Evolutionary conservation across 176 grass and related monocot genomes (phyloP), one percentile per base, ranked within the genome.

Genomic region (Cenchrus americanus): DNA sequence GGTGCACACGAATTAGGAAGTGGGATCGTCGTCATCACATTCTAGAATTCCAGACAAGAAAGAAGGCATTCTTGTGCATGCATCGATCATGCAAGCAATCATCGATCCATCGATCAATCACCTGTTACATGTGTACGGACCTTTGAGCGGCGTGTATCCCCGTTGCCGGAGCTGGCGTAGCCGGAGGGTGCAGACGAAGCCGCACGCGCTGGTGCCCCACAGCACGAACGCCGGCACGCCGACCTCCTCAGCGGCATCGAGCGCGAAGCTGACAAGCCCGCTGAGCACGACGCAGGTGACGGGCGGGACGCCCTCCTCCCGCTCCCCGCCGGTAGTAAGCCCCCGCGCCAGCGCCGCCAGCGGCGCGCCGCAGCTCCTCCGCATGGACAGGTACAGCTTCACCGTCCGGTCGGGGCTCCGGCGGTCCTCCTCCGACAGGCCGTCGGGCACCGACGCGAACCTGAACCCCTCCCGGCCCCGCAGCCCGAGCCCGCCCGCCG

Each of bases 101-200:
- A 10, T 37, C 34, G 34, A 37, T 37, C 34, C 34, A 37, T 37
- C 34, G 34, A 37, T 37, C 34, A 3, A 37, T 37, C 34, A 4
- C 3, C 32, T 3, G 34, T 37, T 3, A 37, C 34, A 37, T 3
- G 34, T 44, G 43, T 44, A 37, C 51, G 13, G 30, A 86, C 85
- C 89, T 85, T 91, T 87, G 40, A 88, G 82, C 24, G 86, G 89
- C 14, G 85, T 75, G 82, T 91, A 91, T 1, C 89, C 89, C 4
- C 65, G 49, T 26, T 82, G 62, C 0, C 49, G 65, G 47, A 91
- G 86, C 71, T 81, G 55, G 46, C 85, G 40, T 0, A 87, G 66
- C 0, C 86, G 77, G 40, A 88, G 82, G 11, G 82, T 83, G 71
- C 78, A 53, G 65, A 81, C 27, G 76, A 88, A 81, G 27, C 89